phyloP scores from a whole-genome alignment of 2,329 filamentous ascomycete species.

The Alternaria gaisen region DNA sequence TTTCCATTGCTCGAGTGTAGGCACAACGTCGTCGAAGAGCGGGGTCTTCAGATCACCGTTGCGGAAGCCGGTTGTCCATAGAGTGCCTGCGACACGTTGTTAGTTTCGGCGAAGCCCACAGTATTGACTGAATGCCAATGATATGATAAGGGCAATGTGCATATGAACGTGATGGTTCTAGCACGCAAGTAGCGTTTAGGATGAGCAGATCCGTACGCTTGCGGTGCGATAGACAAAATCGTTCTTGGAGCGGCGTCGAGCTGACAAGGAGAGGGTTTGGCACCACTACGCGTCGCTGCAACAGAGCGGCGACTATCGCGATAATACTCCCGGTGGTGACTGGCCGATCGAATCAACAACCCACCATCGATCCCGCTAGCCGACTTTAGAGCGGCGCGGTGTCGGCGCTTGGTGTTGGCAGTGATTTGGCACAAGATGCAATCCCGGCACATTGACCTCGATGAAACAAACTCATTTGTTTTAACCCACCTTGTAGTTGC shows the following conservation, averaged over 20 bases:
- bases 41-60: constrained; percentile 74
- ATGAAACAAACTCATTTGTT: constrained; percentile 24
- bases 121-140: not conserved
- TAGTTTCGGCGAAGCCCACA: constrained; percentile 26
- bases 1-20: constrained; percentile 68
- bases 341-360: constrained; percentile 33
- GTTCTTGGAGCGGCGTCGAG: constrained; percentile 15
- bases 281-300: constrained; percentile 22
- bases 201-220: constrained; percentile 18
- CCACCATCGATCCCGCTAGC: constrained; percentile 27
- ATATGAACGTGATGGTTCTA: constrained; percentile 5
- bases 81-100: constrained; percentile 60
- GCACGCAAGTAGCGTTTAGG: constrained; percentile 5
- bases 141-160: constrained; percentile 16
- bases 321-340: constrained; percentile 26
- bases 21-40: constrained; percentile 77
- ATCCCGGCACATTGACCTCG: constrained; percentile 16
- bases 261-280: constrained; percentile 20
- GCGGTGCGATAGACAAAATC: constrained; percentile 3
- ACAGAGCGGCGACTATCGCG: constrained; percentile 38
- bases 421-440: constrained; percentile 7
- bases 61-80: constrained; percentile 79
- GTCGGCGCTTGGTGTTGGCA: constrained; percentile 28
- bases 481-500: constrained; percentile 67
- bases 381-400: constrained; percentile 31